Base-by-base conservation (phyloP, 352 stramenopile genomes). In the Blastocystis sp. region DNA sequence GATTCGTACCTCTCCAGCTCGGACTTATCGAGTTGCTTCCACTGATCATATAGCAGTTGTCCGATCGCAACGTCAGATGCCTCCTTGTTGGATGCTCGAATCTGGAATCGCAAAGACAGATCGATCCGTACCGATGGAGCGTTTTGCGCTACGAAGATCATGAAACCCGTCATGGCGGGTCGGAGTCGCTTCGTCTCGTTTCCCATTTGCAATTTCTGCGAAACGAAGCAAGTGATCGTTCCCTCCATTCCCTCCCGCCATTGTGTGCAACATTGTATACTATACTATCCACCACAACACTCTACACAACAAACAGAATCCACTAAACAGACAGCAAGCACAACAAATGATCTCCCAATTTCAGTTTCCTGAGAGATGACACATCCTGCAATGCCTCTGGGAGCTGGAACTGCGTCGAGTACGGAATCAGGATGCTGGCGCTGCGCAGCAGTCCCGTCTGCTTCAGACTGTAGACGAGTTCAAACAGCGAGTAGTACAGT, bases 251-350 rank as follows among this genome's bases (percentile, higher is more conserved):
- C 18, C 32, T 59, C 51, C 51, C 51, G n/a, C 51, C 51, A 59
- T 59, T 27, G n/a, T 27, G 4, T 59, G 51, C 2, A 32, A 59
- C 32, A 27, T n/a, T n/a, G n/a, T n/a, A n/a, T n/a, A n/a, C n/a
- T n/a, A n/a, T n/a, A n/a, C n/a, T n/a, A n/a, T n/a, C n/a, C n/a
- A n/a, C n/a, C n/a, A n/a, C n/a, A n/a, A n/a, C n/a, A n/a, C n/a
- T n/a, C n/a, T n/a, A n/a, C 7, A 48, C 3, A 72, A 72, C 27
- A 76, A 76, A 76, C 36, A 46, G 27, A 57, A 64, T 24, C 9
- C 46, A 24, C 69, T 81, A 81, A 81, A 81, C 69, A 46, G 69
- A 81, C 49, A 81, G 56, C 44, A 81, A 40, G 42, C 69, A 81
- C 44, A 81, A 3, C n/a, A 44, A 49, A 42, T 81, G 69, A 44